Evolutionary conservation across 257 asterid genomes (phyloP).

Genomic region (Parsonsia alboflavescens): DNA sequence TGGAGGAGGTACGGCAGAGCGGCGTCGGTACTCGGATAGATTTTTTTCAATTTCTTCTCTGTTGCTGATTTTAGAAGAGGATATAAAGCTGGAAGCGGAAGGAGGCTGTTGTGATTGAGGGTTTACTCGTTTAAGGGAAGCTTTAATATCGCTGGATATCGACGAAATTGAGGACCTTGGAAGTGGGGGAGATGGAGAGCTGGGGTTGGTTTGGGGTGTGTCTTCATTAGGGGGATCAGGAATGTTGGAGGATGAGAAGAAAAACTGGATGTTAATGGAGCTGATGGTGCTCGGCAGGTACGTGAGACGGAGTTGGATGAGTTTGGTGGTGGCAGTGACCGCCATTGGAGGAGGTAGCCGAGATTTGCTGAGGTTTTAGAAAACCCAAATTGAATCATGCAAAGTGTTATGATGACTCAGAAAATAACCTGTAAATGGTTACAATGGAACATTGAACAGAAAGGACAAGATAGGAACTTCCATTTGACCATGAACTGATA

Average conservation of each 20-base stretch:
- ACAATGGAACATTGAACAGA: too few relatives aligned
- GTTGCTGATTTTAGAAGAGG: not conserved
- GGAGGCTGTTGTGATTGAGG: slow-evolving; percentile 9
- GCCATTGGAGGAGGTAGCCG: slow-evolving; percentile 33
- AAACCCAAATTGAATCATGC: slow-evolving; percentile 12
- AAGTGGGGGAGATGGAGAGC: slow-evolving; percentile 11
- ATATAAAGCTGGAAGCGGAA: slow-evolving; percentile 9
- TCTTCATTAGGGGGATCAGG: slow-evolving; percentile 12
- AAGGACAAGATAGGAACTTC: too few relatives aligned
- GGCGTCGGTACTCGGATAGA: slow-evolving; percentile 27
- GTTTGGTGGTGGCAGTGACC: slow-evolving; percentile 36
- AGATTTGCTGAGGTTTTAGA: slow-evolving; percentile 21
- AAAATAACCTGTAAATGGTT: too few relatives aligned
- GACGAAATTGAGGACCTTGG: slow-evolving; percentile 24
- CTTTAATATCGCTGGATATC: slow-evolving; percentile 26
- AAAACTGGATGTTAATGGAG: not conserved
- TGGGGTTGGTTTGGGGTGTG: slow-evolving; percentile 19
- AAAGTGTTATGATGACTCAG: too few relatives aligned
- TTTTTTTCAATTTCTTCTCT: slow-evolving; percentile 12
- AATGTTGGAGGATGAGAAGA: slow-evolving; percentile 9
- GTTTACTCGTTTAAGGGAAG: slow-evolving; percentile 29
- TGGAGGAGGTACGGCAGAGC: slow-evolving; percentile 21
- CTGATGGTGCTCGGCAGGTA: not conserved
- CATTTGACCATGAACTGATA: too few relatives aligned
- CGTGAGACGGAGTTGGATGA: slow-evolving; percentile 32